Evolutionary conservation across 75 land plant species (phyloP).

Genomic region (Azolla pinnata): DNA sequence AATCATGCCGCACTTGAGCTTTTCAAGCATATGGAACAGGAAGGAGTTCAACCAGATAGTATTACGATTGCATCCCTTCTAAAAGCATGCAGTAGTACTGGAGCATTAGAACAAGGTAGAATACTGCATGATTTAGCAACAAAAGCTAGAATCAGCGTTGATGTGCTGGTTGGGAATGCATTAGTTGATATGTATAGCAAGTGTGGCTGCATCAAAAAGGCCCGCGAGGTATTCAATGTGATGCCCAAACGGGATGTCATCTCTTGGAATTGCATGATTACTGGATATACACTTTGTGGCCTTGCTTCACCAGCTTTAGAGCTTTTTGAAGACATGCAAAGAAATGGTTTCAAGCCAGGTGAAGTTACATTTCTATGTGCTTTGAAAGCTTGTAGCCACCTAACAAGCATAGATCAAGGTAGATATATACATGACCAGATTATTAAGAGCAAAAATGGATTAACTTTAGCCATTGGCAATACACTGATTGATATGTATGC

Average conservation of each 20-base stretch:
- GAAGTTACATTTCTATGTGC: neutral
- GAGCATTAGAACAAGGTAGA: constrained; percentile 27
- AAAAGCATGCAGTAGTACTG: constrained; percentile 30
- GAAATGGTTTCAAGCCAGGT: constrained; percentile 1
- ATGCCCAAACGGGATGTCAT: constrained; percentile 2
- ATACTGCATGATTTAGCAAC: constrained; percentile 24
- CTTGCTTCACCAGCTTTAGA: constrained; percentile 6
- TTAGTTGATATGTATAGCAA: constrained; percentile 11
- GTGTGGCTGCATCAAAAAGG: constrained; percentile 11
- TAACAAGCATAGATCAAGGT: constrained; percentile 1
- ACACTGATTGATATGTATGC: constrained; percentile 2
- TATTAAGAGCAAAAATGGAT: neutral
- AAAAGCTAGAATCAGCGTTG: constrained; percentile 12
- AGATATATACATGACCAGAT: constrained; percentile 1
- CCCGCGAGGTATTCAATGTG: constrained; percentile 7
- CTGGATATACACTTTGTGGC: constrained; percentile 8
- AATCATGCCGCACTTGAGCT: constrained; percentile 1
- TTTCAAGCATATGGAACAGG: constrained; percentile 10
- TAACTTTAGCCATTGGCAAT: neutral
- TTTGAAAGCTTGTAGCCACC: constrained; percentile 1
- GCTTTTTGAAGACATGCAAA: constrained; percentile 9
- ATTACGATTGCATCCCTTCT: constrained; percentile 28
- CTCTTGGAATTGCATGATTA: neutral
- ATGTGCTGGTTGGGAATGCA: constrained; percentile 35
- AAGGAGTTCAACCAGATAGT: constrained; percentile 22